Evolutionary conservation across 805 yeast species (phyloP).

Genomic region (Saturnispora saitoi): DNA sequence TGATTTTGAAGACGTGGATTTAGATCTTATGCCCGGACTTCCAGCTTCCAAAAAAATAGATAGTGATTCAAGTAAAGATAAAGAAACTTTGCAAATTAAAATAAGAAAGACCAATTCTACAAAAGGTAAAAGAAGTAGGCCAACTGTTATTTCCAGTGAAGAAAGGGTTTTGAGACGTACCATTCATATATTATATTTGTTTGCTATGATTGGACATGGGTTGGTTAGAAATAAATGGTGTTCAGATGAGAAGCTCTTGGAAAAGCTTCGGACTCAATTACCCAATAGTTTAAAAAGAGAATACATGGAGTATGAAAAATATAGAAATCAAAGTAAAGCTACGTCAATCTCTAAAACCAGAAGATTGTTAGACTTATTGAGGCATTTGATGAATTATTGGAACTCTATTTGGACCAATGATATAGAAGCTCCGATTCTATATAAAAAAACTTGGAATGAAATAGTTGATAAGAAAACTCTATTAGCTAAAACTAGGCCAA

Average conservation of each 20-base stretch:
- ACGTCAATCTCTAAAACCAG: conserved; percentile 44
- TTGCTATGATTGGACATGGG: conserved; percentile 59
- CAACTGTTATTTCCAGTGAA: conserved; percentile 38
- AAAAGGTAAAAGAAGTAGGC: conserved; percentile 21
- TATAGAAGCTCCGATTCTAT: conserved; percentile 39
- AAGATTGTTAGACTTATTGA: conserved; percentile 67
- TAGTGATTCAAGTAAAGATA: conserved; percentile 5
- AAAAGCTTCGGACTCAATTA: conserved; percentile 35
- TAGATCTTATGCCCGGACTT: conserved; percentile 13
- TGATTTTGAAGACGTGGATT: conserved; percentile 34
- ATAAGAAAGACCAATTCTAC: conserved; percentile 10
- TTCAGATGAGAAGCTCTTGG: conserved; percentile 36
- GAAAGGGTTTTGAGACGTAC: conserved; percentile 45
- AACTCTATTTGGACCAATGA: conserved; percentile 23
- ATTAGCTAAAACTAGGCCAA: conserved; percentile 16
- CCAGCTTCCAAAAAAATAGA: neutral
- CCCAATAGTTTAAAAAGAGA: conserved; percentile 40
- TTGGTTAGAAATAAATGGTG: conserved; percentile 68
- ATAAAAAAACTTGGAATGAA: conserved; percentile 43
- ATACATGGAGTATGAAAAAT: conserved; percentile 28
- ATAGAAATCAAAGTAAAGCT: conserved; percentile 13
- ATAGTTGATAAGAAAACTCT: conserved; percentile 16
- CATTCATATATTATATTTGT: conserved; percentile 52
- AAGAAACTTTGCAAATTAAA: conserved; percentile 20
- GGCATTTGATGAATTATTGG: conserved; percentile 60